phyloP scores from a whole-genome alignment of 192 early-diverging fungal species.

The Entomortierella beljakovae region DNA sequence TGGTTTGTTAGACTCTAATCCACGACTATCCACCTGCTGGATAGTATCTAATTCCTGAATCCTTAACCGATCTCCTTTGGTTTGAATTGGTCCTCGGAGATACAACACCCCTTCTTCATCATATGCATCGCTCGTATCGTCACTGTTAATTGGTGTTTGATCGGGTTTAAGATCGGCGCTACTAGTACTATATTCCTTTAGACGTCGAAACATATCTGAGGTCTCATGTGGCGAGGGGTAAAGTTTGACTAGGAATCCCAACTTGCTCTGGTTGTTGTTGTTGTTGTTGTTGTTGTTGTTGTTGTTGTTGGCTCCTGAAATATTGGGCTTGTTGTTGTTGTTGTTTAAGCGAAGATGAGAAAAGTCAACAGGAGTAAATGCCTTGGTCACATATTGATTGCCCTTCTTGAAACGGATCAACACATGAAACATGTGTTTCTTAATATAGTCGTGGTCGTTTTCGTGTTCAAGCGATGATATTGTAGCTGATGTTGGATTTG shows the following conservation, averaged over 20 bases:
- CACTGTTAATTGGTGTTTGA: background rate
- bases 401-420: slow-evolving; percentile 32
- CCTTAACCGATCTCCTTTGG: slow-evolving; percentile 1
- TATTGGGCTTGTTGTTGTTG: background rate
- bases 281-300: background rate
- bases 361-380: slow-evolving; percentile 41
- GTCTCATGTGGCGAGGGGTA: slow-evolving; percentile 38
- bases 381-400: slow-evolving; percentile 23
- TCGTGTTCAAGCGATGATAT: background rate
- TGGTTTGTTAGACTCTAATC: background rate
- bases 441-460: background rate
- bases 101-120: slow-evolving; percentile 12
- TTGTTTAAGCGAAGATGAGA: background rate
- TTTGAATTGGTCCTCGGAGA: slow-evolving; percentile 40
- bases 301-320: background rate
- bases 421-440: slow-evolving; percentile 27
- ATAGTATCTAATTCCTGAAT: background rate
- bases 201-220: slow-evolving; percentile 30
- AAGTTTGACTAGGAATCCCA: slow-evolving; percentile 42
- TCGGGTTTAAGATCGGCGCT: background rate
- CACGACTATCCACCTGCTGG: background rate
- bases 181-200: background rate
- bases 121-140: background rate
- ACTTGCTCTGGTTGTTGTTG: slow-evolving; percentile 2
- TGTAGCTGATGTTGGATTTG: background rate